Percentiles rank a stretch among this genome's conserved stretches.
Conservation (phyloP, 2,329 filamentous ascomycete species). For the Colletotrichum ledebouriae region DNA sequence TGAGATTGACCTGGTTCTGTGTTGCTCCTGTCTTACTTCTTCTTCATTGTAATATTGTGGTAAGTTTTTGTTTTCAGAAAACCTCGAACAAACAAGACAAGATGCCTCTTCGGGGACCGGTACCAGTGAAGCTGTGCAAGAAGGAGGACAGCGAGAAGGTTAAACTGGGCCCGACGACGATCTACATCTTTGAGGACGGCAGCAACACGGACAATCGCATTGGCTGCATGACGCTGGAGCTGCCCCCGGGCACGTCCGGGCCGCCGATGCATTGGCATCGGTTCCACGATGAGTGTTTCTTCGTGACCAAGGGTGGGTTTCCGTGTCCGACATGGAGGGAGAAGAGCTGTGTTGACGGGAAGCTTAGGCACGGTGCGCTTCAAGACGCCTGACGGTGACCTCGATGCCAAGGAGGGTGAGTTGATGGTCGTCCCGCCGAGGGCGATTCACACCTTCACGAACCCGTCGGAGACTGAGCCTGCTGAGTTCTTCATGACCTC, state of each 20-base stretch:
- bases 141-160: constrained; percentile 50
- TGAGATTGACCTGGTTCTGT: neutral
- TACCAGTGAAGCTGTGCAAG: constrained; percentile 48
- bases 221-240: constrained; percentile 49
- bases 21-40: neutral
- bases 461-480: constrained; percentile 50
- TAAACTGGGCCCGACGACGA: constrained; percentile 50
- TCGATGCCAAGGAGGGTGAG: constrained; percentile 49
- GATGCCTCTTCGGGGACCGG: constrained; percentile 52
- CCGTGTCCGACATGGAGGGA: neutral
- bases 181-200: constrained; percentile 53
- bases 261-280: constrained; percentile 56
- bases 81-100: constrained; percentile 24
- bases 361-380: constrained; percentile 49
- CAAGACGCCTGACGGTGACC: constrained; percentile 50
- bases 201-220: constrained; percentile 52
- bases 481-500: constrained; percentile 55
- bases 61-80: neutral
- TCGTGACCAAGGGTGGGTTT: constrained; percentile 50
- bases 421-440: constrained; percentile 53
- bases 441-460: constrained; percentile 53
- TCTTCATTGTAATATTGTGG: neutral
- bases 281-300: constrained; percentile 54
- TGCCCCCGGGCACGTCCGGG: constrained; percentile 50
- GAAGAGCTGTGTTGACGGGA: neutral